Evolutionary conservation across 306 rosid genomes (phyloP).

Genomic region (Abrus precatorius): DNA sequence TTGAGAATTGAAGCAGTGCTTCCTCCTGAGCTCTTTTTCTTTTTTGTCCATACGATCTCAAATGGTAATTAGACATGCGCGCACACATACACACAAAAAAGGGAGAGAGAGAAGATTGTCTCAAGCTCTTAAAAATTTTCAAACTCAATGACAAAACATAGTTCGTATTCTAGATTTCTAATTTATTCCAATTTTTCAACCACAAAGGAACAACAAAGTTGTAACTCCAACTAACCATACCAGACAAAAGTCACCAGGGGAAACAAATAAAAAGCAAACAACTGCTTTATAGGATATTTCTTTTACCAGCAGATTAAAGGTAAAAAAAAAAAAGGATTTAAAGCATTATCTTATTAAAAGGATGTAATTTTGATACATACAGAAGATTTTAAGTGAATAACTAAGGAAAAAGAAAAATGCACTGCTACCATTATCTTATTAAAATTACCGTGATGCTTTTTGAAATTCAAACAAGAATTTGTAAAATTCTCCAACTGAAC

Average conservation of each 20-base stretch:
- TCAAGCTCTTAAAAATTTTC: conserved; percentile 2
- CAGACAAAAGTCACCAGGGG: background rate
- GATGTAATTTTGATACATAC: conserved; percentile 5
- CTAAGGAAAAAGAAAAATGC: background rate
- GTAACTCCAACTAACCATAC: background rate
- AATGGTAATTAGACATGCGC: background rate
- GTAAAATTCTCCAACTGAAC: conserved; percentile 74
- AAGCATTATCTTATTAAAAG: background rate
- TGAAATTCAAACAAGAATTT: conserved; percentile 80
- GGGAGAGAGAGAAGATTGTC: background rate
- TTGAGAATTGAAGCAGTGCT: background rate
- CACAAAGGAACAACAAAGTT: background rate
- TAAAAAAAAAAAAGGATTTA: background rate
- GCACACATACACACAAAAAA: no score
- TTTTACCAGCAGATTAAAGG: background rate
- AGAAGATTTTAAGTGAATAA: conserved; percentile 19
- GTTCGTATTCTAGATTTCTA: background rate
- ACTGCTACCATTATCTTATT: background rate
- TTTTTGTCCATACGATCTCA: background rate
- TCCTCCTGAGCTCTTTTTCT: background rate
- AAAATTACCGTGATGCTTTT: conserved; percentile 80
- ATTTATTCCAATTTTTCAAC: background rate
- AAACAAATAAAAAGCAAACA: background rate
- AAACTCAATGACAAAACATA: background rate
- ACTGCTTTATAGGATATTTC: background rate